phyloP scores from a whole-genome alignment of 352 stramenopile species.

The Blastocystis sp. region DNA sequence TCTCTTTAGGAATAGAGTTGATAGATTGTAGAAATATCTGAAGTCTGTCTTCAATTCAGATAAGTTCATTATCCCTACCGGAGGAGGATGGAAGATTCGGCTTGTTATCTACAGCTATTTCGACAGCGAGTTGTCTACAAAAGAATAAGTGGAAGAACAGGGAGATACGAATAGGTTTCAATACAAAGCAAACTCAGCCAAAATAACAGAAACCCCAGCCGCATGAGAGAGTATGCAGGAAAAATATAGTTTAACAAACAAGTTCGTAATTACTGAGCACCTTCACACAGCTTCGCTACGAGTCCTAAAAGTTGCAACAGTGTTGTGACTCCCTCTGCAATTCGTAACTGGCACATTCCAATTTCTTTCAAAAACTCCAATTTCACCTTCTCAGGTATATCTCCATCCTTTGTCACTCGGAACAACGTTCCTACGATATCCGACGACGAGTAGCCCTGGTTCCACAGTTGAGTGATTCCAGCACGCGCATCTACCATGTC shows the following conservation, averaged over 20 bases:
- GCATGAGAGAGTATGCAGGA: neutral
- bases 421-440: conserved; percentile 97
- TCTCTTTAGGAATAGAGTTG: neutral
- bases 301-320: conserved; percentile 89
- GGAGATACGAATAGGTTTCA: neutral
- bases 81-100: neutral
- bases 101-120: conserved; percentile 5
- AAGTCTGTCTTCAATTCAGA: neutral
- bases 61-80: neutral
- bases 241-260: too few relatives aligned
- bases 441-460: conserved; percentile 82
- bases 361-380: conserved; percentile 81
- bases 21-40: neutral
- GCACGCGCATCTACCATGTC: conserved; percentile 78
- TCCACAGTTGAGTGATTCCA: conserved; percentile 72
- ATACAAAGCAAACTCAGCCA: neutral
- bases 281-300: conserved; percentile 68
- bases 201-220: neutral
- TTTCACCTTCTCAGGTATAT: conserved; percentile 77
- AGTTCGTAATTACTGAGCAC: too few relatives aligned
- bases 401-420: conserved; percentile 82
- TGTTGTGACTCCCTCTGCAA: conserved; percentile 82
- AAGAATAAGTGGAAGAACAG: neutral
- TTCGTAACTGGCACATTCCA: conserved; percentile 87
- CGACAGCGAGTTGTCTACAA: neutral